Conservation (phyloP, 129 eudicot genomes). For the Escallonia herrerae region DNA sequence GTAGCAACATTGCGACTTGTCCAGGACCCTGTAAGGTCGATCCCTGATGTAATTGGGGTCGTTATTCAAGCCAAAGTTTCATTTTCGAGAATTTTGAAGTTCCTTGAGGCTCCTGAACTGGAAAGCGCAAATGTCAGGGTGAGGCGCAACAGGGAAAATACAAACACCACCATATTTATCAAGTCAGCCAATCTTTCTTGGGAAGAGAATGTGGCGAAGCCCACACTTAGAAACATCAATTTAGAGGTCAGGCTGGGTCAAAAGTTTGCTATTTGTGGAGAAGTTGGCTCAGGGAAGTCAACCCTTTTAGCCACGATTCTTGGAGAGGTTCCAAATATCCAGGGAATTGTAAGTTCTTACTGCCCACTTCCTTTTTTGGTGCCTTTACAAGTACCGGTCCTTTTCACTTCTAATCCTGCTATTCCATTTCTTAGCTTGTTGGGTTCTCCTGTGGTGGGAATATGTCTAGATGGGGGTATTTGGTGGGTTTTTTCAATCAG, state of each 20-base stretch:
- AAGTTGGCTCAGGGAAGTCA: conserved; percentile 95
- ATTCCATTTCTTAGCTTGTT: not conserved
- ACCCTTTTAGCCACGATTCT: conserved; percentile 86
- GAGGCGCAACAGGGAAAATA: conserved; percentile 21
- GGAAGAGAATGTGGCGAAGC: conserved; percentile 53
- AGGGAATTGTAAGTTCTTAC: conserved; percentile 65
- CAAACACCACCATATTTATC: conserved; percentile 30
- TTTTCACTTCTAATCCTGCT: not conserved
- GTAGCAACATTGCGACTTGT: conserved; percentile 90
- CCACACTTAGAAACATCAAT: conserved; percentile 53
- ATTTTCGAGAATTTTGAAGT: conserved; percentile 63
- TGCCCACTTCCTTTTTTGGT: not conserved
- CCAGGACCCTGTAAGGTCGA: conserved; percentile 82
- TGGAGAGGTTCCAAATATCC: conserved; percentile 76
- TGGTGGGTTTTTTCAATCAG: too few species aligned
- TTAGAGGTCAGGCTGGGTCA: conserved; percentile 60
- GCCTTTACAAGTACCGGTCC: not conserved
- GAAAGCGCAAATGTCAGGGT: conserved; percentile 46
- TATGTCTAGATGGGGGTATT: not conserved
- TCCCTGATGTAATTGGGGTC: conserved; percentile 87
- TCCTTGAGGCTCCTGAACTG: conserved; percentile 88
- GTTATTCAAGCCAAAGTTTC: conserved; percentile 92
- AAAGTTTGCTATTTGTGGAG: conserved; percentile 90
- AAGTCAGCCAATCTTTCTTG: conserved; percentile 68
- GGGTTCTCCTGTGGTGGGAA: not conserved